Evolutionary conservation across 202 grass and related monocot genomes (phyloP), one percentile per base, ranked within the genome.

Genomic region (Brachypodium distachyon): DNA sequence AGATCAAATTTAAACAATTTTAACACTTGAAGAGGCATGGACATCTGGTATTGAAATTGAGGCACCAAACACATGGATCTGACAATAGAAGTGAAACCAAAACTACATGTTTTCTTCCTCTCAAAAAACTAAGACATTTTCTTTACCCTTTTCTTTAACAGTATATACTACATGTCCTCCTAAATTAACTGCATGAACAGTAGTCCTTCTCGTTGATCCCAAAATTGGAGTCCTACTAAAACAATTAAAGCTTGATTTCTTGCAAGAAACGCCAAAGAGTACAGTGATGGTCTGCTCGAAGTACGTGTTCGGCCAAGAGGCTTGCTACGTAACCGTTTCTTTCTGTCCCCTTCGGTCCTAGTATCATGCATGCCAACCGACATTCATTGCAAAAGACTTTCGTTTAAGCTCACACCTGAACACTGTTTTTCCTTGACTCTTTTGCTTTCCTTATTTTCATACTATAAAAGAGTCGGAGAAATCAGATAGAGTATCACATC

Each of bases 211-310:
- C 4, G 3, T 2, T 7, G 19, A 40, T 23, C 34, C 39, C 5
- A 23, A 34, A 63, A 64, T 13, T 23, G 23, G n/a, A 57, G 11
- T 9, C 26, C 26, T 32, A 32, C 43, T 25, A 34, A 18, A 33
- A 36, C 48, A 7, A 13, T 18, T 12, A 17, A 27, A 32, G 19
- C 9, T 34, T 44, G 21, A 3, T 82, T 75, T 66, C 59, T 74
- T 82, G 37, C 58, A 56, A 74, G 59, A 27, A 74, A 82, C 59
- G 70, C 48, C n/a, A 82, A 19, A 8, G 4, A 7, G 39, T 70
- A 47, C 39, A 59, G 42, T 70, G 25, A 23, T 13, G 37, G n/a
- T 67, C 23, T 36, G n/a, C 31, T n/a, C n/a, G n/a, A n/a, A n/a
- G n/a, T n/a, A 28, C 27, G 36, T 25, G 51, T 21, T n/a, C 19